These are phyloP conservation scores for Neofusicoccum sp. DNA, from an alignment of 2,329 filamentous ascomycete genomes.

Conservation along the genomic window DNA sequence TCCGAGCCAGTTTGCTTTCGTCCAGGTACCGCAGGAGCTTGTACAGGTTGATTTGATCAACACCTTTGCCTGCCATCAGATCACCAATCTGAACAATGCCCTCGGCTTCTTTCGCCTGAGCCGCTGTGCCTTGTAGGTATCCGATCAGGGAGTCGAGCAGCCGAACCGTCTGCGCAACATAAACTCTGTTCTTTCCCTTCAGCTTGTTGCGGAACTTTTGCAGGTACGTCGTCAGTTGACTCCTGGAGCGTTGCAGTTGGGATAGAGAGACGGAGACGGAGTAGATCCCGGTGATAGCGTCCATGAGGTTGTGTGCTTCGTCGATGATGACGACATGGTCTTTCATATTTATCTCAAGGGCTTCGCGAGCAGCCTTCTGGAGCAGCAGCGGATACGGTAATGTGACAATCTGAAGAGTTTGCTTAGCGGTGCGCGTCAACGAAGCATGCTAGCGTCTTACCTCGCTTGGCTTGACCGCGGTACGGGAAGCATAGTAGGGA, in stretches of 20 bases:
- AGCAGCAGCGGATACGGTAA: conserved; percentile 88
- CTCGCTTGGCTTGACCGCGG: conserved; percentile 78
- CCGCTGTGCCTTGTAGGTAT: conserved; percentile 60
- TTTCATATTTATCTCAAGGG: conserved; percentile 80
- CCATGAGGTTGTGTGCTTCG: conserved; percentile 97
- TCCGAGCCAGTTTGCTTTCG: conserved; percentile 88
- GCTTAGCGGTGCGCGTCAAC: not conserved
- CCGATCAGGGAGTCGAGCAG: conserved; percentile 74
- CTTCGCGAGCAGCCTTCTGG: conserved; percentile 82
- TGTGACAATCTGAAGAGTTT: conserved; percentile 65
- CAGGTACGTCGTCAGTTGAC: conserved; percentile 78
- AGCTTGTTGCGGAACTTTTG: conserved; percentile 84
- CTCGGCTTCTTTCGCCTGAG: conserved; percentile 48
- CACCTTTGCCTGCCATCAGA: conserved; percentile 77
- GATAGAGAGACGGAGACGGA: conserved; percentile 71
- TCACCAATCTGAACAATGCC: conserved; percentile 69
- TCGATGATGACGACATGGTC: conserved; percentile 92
- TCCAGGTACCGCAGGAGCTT: conserved; percentile 85
- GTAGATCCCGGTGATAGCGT: conserved; percentile 84
- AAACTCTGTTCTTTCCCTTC: conserved; percentile 87
- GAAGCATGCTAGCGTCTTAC: conserved; percentile 33
- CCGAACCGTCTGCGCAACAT: conserved; percentile 82
- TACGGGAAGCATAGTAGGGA: conserved; percentile 92
- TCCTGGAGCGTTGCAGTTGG: conserved; percentile 70
- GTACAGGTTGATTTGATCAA: conserved; percentile 93